Base-by-base conservation (phyloP, 2,329 filamentous ascomycete genomes). In the Hymenoscyphus salicellus region DNA sequence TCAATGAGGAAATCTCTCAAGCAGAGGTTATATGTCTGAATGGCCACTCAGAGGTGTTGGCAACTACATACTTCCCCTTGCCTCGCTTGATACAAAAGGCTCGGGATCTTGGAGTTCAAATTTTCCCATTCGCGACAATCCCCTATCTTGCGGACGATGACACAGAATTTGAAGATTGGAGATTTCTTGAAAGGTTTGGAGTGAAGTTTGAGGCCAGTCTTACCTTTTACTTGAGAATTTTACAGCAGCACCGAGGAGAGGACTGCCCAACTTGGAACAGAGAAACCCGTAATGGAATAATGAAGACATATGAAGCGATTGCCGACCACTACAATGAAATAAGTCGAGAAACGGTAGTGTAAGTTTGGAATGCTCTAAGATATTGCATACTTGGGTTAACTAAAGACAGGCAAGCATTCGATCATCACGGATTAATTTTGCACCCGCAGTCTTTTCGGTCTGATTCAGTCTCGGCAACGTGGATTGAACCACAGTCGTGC, bases 241-340 rank as follows among this genome's bases (percentile, higher is more conserved):
- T 69, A 59, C 46, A 20, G 7, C 60, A 65, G 26, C 67, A 69
- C 38, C 20, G 60, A 63, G 33, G 1, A n/a, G 43, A 26, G 58
- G 57, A 7, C n/a, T 30, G 61, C 5, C 43, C 23, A 7, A 5
- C 38, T 61, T 69, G 65, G 67, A 41, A 55, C 16, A 23, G 36
- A 5, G 38, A 58, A 16, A 56, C 46, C 30, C 60, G 62, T 52
- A 59, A 23, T 30, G 38, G 49, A 5, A 66, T 70, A 20, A n/a
- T 70, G 7, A 66, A 64, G 26, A 65, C 64, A 20, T 70, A 70
- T 36, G 65, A 66, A 63, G 23, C 43, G 3, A 68, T 70, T 36
- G 56, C 67, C 36, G 63, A 66, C 26, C 30, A 66, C 36, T 67
- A 30, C n/a, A 66, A 38, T 23, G 64, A 63, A 26, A 65, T 23